phyloP scores from a whole-genome alignment of 139 green algal genomes.

The Spirogloea muscicola region DNA sequence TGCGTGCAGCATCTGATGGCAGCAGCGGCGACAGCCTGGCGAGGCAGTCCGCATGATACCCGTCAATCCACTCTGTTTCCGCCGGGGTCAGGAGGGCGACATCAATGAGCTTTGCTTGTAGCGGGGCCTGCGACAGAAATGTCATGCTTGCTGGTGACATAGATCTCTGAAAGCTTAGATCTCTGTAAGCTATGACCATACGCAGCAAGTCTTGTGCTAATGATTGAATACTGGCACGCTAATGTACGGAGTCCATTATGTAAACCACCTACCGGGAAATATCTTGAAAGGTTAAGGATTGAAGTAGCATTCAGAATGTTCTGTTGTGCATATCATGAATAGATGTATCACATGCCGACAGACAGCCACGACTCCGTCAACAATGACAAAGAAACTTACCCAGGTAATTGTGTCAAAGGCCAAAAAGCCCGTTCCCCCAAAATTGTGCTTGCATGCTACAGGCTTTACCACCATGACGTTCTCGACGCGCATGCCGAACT shows the following conservation, averaged over 20 bases:
- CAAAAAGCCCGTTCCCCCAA: constrained; percentile 74
- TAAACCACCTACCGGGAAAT: no score
- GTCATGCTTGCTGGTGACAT: no score
- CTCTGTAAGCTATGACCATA: no score
- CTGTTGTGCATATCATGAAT: background rate
- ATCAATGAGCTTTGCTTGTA: constrained; percentile 82
- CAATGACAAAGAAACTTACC: constrained; percentile 26
- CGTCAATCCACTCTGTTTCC: constrained; percentile 78
- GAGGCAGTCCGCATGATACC: constrained; percentile 65
- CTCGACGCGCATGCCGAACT: constrained; percentile 94
- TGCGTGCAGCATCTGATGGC: no score
- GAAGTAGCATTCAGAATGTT: background rate
- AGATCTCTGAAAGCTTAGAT: no score
- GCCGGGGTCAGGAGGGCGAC: constrained; percentile 53
- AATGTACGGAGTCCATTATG: no score
- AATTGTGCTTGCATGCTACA: constrained; percentile 59
- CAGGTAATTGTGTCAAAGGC: constrained; percentile 81
- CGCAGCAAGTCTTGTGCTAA: constrained; percentile 11
- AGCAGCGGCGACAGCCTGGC: constrained; percentile 21
- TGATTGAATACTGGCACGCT: background rate
- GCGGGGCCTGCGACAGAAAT: constrained; percentile 69
- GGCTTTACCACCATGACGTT: constrained; percentile 82
- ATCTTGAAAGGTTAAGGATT: background rate
- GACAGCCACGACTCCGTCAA: background rate
- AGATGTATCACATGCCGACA: background rate